Evolutionary conservation across 2,329 filamentous ascomycete species (phyloP).

Genomic region (Graphiopsis chlorocephala): DNA sequence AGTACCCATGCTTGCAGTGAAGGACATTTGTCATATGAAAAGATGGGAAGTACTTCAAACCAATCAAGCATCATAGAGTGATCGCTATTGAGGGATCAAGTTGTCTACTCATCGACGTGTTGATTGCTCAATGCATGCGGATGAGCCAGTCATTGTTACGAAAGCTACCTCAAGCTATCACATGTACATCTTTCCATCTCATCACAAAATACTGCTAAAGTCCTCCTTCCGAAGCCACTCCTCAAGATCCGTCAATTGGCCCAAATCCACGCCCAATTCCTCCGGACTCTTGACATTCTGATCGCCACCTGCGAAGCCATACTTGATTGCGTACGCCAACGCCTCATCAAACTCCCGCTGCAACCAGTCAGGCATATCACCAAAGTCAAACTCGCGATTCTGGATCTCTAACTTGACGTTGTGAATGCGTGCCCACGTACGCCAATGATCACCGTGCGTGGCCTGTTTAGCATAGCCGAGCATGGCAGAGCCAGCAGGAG

Average conservation of each 20-base stretch:
- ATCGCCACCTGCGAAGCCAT: constrained; percentile 28
- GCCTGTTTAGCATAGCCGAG: constrained; percentile 18
- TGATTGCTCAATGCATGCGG: not conserved
- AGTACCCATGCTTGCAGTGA: too few species aligned
- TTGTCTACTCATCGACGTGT: not conserved
- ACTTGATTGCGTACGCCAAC: constrained; percentile 19
- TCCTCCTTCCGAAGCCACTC: constrained; percentile 23
- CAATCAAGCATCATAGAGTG: not conserved
- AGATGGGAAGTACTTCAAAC: too few species aligned
- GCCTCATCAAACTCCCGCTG: constrained; percentile 22
- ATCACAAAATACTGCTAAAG: constrained; percentile 17
- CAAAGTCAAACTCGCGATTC: not conserved
- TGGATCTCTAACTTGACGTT: constrained; percentile 5
- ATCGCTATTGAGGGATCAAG: too few species aligned
- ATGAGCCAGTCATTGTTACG: not conserved
- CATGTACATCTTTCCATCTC: not conserved
- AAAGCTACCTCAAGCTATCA: not conserved
- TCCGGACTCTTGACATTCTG: constrained; percentile 20
- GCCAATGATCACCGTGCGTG: constrained; percentile 8
- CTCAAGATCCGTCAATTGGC: constrained; percentile 21
- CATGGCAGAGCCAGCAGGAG: constrained; percentile 20
- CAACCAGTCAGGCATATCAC: constrained; percentile 22
- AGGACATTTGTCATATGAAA: too few species aligned
- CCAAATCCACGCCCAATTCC: constrained; percentile 21
- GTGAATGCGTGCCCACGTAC: constrained; percentile 1